Evolutionary conservation across 2,329 filamentous ascomycete genomes (phyloP).

Genomic region (Penicillium sp.): DNA sequence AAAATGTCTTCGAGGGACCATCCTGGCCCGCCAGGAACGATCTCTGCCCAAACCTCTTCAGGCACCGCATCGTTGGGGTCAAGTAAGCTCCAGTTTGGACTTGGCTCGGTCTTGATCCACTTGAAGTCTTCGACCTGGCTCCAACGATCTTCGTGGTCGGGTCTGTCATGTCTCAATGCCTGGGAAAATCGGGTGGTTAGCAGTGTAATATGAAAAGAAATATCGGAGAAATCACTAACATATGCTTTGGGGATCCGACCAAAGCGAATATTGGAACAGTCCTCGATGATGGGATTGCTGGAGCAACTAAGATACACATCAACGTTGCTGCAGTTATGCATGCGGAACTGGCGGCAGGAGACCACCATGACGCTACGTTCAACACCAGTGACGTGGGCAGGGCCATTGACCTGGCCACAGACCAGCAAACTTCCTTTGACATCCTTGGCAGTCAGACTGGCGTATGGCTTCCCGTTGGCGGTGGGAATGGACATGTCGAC

Average conservation of each 20-base stretch:
- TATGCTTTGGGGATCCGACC: conserved; percentile 71
- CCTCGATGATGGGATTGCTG: conserved; percentile 91
- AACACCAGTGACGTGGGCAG: conserved; percentile 79
- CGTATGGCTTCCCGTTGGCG: conserved; percentile 63
- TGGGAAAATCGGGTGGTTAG: conserved; percentile 17
- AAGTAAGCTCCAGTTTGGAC: conserved; percentile 83
- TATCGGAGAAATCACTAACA: conserved; percentile 53
- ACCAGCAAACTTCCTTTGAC: conserved; percentile 73
- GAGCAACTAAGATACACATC: conserved; percentile 80
- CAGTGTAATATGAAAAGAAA: not conserved
- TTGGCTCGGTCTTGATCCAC: conserved; percentile 84
- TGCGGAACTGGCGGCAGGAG: conserved; percentile 81
- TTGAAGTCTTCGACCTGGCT: conserved; percentile 95
- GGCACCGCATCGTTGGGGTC: conserved; percentile 60
- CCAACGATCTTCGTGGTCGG: conserved; percentile 67
- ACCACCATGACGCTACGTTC: conserved; percentile 75
- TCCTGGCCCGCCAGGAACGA: conserved; percentile 65
- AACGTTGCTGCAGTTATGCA: conserved; percentile 82
- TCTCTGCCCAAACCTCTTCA: conserved; percentile 68
- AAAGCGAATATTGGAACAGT: conserved; percentile 77
- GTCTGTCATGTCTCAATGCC: conserved; percentile 34
- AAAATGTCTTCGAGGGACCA: conserved; percentile 68
- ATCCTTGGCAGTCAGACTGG: conserved; percentile 69
- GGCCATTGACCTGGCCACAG: conserved; percentile 75
- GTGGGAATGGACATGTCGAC: conserved; percentile 76